These are phyloP conservation scores for Dendrocalamus latiflorus DNA, from an alignment of 202 grass and related monocot genomes.

Conservation along the genomic window DNA sequence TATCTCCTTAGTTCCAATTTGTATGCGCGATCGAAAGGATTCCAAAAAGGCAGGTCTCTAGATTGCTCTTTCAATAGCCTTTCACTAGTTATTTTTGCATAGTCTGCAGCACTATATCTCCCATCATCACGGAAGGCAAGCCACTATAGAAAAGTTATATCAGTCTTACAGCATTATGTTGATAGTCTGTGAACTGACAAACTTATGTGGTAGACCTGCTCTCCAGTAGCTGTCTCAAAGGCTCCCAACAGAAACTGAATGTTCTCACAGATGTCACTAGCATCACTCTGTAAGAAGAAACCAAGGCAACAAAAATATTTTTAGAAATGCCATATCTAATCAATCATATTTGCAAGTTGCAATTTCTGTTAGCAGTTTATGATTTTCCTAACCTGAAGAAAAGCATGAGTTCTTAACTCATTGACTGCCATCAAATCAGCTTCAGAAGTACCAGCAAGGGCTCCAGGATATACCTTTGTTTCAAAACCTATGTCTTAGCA, in stretches of 20 bases:
- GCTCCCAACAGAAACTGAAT: constrained; percentile 87
- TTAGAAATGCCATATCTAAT: constrained; percentile 9
- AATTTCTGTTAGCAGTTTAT: constrained; percentile 15
- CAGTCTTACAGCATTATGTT: background rate
- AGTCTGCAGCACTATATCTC: constrained; percentile 82
- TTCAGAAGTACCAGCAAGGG: constrained; percentile 65
- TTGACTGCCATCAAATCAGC: constrained; percentile 88
- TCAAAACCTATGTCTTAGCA: constrained; percentile 50
- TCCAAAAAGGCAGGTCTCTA: constrained; percentile 41
- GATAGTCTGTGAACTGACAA: background rate
- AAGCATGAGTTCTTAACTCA: constrained; percentile 71
- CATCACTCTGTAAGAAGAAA: constrained; percentile 45
- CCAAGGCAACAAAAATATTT: background rate
- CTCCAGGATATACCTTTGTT: constrained; percentile 90
- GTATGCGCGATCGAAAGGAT: constrained; percentile 47
- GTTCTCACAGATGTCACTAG: constrained; percentile 47
- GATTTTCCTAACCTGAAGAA: constrained; percentile 68
- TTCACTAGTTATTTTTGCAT: constrained; percentile 65
- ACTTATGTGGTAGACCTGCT: constrained; percentile 57
- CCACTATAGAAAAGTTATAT: constrained; percentile 51
- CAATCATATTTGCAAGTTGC: background rate
- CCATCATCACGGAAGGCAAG: constrained; percentile 80
- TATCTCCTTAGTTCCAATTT: constrained; percentile 68
- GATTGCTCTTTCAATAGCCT: constrained; percentile 40
- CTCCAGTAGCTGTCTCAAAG: constrained; percentile 86